Evolutionary conservation across 208 protist species (phyloP), one percentile per base, ranked within the genome.

Genomic region (Leishmania turanica): DNA sequence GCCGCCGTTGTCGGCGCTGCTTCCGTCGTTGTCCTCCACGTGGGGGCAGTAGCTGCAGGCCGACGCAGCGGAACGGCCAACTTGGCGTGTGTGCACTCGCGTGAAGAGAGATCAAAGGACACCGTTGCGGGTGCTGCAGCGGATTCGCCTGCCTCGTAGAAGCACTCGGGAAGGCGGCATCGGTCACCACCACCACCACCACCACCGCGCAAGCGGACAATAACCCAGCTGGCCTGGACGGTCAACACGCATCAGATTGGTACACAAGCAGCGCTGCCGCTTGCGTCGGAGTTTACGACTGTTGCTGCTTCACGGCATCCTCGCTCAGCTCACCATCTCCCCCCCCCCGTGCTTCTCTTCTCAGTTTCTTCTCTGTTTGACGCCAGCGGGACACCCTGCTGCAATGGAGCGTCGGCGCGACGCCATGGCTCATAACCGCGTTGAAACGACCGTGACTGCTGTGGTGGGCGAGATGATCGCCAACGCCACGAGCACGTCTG

Each of bases 401-500:
- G 24, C 24, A 9, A 34, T 73, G 69, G 47, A 34, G 0, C 47
- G 69, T 73, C 24, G 27, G 34, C 45, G 69, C 15, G 69, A 45
- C 11, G 21, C 11, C 69, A 53, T 73, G 45, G 47, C n/a, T 9
- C 6, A 21, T 24, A 37, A 1, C 7, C 19, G 40, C 13, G 42
- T 73, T 19, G 13, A 24, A 53, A 7, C 27, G 69, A 53, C 45
- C 24, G 24, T 51, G 27, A 73, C 45, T 5, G 27, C 42, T 34
- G 69, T n/a, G 27, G 47, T 76, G 72, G 34, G 17, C 13, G 34
- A 42, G 31, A 27, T 45, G 17, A 62, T 54, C 17, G 19, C 72
- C 49, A 76, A 56, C 72, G 40, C 37, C 73, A 65, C 79, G 34
- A n/a, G 34, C 13, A 65, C 79, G 47, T 62, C 53, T 24, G 21